Evolutionary conservation across 2,329 filamentous ascomycete genomes (phyloP).

Genomic region (Cladobotryum protrusum): DNA sequence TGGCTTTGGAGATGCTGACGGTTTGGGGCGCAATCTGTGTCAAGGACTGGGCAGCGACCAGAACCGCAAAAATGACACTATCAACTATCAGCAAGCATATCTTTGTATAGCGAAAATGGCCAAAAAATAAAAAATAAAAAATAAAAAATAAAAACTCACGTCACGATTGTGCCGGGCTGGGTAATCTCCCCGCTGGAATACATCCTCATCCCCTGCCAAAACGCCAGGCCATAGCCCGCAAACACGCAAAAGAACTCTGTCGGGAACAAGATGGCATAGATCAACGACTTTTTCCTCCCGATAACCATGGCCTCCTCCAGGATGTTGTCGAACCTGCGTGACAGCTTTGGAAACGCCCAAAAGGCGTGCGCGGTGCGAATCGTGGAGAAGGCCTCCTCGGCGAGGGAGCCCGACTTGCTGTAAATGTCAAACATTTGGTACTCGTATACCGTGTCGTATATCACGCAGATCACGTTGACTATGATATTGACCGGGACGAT

Average conservation of each 20-base stretch:
- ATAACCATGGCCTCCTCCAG: conserved; percentile 34
- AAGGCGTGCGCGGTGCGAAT: conserved; percentile 47
- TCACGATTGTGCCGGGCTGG: conserved; percentile 41
- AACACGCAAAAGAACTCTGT: conserved; percentile 43
- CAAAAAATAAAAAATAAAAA: neutral
- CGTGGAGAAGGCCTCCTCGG: conserved; percentile 43
- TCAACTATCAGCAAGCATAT: neutral
- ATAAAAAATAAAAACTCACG: conserved; percentile 33
- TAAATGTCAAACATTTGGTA: conserved; percentile 39
- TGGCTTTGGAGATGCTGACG: conserved; percentile 39
- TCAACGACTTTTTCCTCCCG: conserved; percentile 37
- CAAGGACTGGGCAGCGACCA: conserved; percentile 39
- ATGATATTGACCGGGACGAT: conserved; percentile 40
- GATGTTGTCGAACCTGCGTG: conserved; percentile 34
- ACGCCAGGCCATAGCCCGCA: conserved; percentile 41
- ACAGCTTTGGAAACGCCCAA: conserved; percentile 39
- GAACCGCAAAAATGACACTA: conserved; percentile 40
- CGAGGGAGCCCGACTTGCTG: conserved; percentile 36
- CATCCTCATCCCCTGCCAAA: conserved; percentile 47
- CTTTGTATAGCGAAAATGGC: too few relatives aligned
- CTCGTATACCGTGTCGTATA: conserved; percentile 36
- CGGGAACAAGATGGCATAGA: conserved; percentile 39
- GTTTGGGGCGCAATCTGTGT: conserved; percentile 43
- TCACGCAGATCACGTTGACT: conserved; percentile 32
- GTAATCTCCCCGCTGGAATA: conserved; percentile 38